Evolutionary conservation across 306 rosid genomes (phyloP).

Genomic region (Vicia sativa): DNA sequence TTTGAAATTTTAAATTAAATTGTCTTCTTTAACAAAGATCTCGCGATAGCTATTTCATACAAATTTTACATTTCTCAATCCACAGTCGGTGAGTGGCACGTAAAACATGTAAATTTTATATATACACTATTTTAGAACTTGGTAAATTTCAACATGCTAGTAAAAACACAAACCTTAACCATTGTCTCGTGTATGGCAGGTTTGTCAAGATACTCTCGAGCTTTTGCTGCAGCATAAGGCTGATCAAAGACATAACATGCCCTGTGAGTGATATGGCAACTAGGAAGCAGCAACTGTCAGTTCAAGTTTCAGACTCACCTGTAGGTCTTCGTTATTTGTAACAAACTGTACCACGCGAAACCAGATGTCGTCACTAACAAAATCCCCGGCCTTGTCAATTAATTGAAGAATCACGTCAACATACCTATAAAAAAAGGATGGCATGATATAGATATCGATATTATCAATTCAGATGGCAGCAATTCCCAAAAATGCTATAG

Average conservation of each 20-base stretch:
- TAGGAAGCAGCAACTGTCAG: conserved; percentile 36
- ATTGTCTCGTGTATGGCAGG: conserved; percentile 98
- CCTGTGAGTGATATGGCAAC: conserved; percentile 43
- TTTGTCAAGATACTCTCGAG: conserved; percentile 96
- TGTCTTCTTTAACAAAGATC: conserved; percentile 18
- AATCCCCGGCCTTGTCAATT: conserved; percentile 99
- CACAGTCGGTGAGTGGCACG: conserved; percentile 14
- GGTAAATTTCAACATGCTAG: conserved; percentile 20
- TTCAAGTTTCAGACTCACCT: conserved; percentile 61
- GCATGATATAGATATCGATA: conserved; percentile 25
- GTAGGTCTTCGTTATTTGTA: conserved; percentile 97
- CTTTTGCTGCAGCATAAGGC: conserved; percentile 98
- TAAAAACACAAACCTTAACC: conserved; percentile 82
- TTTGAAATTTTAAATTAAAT: conserved; percentile 23
- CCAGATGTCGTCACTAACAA: conserved; percentile 99
- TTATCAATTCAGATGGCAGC: background rate
- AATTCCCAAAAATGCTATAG: background rate
- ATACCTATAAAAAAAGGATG: conserved; percentile 62
- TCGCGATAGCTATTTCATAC: conserved; percentile 9
- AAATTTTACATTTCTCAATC: conserved; percentile 35
- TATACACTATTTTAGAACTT: conserved; percentile 17
- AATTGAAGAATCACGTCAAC: conserved; percentile 98
- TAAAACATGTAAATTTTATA: conserved; percentile 10
- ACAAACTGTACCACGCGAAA: conserved; percentile 99
- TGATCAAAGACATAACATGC: conserved; percentile 56